Evolutionary conservation across 768 basidiomycete species (phyloP).

Genomic region (Podaxis mareebaensis): DNA sequence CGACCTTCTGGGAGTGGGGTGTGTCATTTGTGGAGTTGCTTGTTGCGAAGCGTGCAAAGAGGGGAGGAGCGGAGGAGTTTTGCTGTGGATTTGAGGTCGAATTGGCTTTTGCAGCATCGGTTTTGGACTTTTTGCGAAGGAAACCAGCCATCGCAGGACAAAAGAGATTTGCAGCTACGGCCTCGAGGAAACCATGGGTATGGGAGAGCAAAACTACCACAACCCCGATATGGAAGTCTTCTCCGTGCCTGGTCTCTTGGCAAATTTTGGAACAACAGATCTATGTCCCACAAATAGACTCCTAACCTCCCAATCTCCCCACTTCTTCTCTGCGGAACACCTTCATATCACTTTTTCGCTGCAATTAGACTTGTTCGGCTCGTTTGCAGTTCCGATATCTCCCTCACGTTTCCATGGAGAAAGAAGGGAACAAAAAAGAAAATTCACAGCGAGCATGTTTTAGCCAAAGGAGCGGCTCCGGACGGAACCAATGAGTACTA

Average conservation of each 20-base stretch:
- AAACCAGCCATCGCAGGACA: conserved; percentile 50
- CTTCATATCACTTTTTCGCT: not conserved
- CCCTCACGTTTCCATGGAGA: too few relatives aligned
- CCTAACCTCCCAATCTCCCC: not conserved
- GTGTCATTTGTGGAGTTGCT: conserved; percentile 21
- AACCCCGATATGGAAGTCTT: conserved; percentile 10
- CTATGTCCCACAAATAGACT: not conserved
- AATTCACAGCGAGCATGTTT: too few relatives aligned
- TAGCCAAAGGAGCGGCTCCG: too few relatives aligned
- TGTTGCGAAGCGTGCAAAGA: conserved; percentile 44
- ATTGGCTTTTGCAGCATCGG: conserved; percentile 25
- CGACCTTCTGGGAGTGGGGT: conserved; percentile 19
- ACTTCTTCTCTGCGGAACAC: not conserved
- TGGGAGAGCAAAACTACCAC: conserved; percentile 2
- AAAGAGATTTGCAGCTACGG: conserved; percentile 4
- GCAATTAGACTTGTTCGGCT: too few relatives aligned
- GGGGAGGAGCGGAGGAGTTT: conserved; percentile 34
- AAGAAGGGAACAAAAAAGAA: too few relatives aligned
- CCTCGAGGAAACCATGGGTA: conserved; percentile 6
- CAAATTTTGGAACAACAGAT: not conserved
- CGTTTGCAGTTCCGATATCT: too few relatives aligned
- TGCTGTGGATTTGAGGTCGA: conserved; percentile 15
- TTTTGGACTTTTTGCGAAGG: conserved; percentile 52
- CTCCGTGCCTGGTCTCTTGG: not conserved
- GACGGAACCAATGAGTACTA: too few relatives aligned